These are phyloP conservation scores for Conoideocrella luteorostrata DNA, from an alignment of 2,329 filamentous ascomycete genomes.

Conservation along the genomic window DNA sequence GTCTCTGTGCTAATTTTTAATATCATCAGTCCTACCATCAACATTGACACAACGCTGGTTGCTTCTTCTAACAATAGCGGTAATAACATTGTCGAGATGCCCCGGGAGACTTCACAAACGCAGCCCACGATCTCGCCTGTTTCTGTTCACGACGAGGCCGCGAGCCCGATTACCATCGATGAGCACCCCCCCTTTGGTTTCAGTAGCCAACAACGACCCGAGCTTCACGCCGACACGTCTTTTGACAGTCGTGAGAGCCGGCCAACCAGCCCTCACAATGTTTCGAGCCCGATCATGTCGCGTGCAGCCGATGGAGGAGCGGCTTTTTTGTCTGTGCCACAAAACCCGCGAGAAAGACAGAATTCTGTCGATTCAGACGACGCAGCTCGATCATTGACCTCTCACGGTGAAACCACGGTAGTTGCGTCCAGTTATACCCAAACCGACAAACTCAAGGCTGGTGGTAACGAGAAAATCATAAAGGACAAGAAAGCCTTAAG, in stretches of 20 bases:
- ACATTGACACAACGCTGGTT: constrained; percentile 45
- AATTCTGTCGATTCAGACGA: constrained; percentile 66
- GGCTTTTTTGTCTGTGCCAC: constrained; percentile 62
- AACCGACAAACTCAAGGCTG: constrained; percentile 31
- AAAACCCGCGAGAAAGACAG: constrained; percentile 50
- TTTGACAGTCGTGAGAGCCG: constrained; percentile 62
- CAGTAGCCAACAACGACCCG: constrained; percentile 23
- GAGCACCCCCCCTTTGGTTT: constrained; percentile 23
- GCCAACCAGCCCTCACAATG: constrained; percentile 67
- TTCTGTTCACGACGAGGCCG: constrained; percentile 31
- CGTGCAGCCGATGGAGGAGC: constrained; percentile 39
- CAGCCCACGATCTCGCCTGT: constrained; percentile 24
- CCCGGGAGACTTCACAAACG: constrained; percentile 15
- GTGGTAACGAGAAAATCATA: constrained; percentile 50
- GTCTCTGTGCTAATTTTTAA: background rate
- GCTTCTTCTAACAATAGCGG: constrained; percentile 16
- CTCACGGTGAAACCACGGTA: constrained; percentile 58
- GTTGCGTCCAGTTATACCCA: constrained; percentile 38
- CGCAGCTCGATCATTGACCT: constrained; percentile 50
- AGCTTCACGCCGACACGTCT: constrained; percentile 49
- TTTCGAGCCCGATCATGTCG: constrained; percentile 52
- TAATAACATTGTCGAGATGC: constrained; percentile 21
- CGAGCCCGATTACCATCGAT: constrained; percentile 32
- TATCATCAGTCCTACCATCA: constrained; percentile 42
- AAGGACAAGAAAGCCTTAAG: constrained; percentile 63